These are phyloP conservation scores for Raddia distichophylla DNA, from an alignment of 176 grass and related monocot species.

Conservation along the genomic window DNA sequence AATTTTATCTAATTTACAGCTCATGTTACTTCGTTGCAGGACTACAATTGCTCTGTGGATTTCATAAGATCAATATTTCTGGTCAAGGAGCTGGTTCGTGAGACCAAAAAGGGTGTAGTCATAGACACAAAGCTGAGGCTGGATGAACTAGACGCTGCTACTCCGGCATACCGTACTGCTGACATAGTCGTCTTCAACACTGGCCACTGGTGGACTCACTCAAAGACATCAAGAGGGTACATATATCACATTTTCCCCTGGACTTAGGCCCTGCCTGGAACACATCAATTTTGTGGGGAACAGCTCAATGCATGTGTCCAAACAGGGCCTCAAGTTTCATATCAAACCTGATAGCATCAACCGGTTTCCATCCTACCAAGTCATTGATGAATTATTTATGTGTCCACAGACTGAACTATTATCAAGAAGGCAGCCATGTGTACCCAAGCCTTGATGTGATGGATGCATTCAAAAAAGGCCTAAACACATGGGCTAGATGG, in stretches of 20 bases:
- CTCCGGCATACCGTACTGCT: slow-evolving; percentile 64
- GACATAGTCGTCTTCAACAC: slow-evolving; percentile 92
- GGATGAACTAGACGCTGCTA: slow-evolving; percentile 69
- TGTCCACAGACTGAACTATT: slow-evolving; percentile 69
- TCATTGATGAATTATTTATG: slow-evolving; percentile 1
- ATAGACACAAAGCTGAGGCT: slow-evolving; percentile 64
- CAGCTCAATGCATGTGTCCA: too few relatives aligned
- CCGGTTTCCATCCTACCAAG: not conserved
- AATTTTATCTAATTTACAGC: not conserved
- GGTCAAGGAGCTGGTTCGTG: slow-evolving; percentile 56
- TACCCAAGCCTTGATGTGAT: slow-evolving; percentile 63
- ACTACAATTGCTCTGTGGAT: slow-evolving; percentile 83
- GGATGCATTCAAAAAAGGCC: slow-evolving; percentile 79
- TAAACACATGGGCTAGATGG: slow-evolving; percentile 84
- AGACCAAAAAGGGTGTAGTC: slow-evolving; percentile 28
- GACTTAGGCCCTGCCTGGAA: not conserved
- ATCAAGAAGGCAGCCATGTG: slow-evolving; percentile 81
- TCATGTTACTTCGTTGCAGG: slow-evolving; percentile 49
- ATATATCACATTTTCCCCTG: slow-evolving; percentile 22
- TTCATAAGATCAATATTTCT: slow-evolving; percentile 86
- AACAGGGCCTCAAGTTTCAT: not conserved
- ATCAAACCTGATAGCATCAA: not conserved
- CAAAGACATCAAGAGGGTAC: slow-evolving; percentile 76
- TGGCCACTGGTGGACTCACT: slow-evolving; percentile 93
- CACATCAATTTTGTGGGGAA: too few relatives aligned